Evolutionary conservation across 176 grass and related monocot species (phyloP).

Genomic region (Carex kokanica): DNA sequence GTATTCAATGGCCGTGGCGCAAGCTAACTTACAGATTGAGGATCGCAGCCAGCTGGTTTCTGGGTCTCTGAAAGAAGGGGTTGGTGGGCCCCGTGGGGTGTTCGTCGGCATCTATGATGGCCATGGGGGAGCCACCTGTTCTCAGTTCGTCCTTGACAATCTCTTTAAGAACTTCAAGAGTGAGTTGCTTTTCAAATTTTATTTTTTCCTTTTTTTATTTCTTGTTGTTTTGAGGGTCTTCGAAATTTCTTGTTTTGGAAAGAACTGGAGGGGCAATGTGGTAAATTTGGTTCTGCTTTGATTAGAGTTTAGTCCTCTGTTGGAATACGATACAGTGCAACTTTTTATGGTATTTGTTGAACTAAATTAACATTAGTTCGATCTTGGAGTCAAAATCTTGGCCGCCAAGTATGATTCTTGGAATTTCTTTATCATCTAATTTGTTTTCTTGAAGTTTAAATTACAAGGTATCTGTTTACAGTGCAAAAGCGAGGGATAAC

Average conservation of each 20-base stretch:
- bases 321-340: neutral
- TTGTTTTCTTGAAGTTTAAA: neutral
- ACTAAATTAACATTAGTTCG: too few relatives aligned
- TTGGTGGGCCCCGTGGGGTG: neutral
- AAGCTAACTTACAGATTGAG: slow-evolving; percentile 36
- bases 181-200: neutral
- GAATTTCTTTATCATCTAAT: neutral
- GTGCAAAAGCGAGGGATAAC: too few relatives aligned
- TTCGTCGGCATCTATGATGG: slow-evolving; percentile 45
- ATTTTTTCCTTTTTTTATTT: neutral
- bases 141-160: slow-evolving; percentile 32
- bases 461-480: too few relatives aligned
- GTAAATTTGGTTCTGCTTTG: neutral
- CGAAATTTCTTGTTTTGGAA: neutral
- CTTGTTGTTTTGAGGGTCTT: neutral
- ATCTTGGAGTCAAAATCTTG: neutral
- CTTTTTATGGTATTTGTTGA: too few relatives aligned
- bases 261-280: neutral
- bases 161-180: slow-evolving; percentile 38
- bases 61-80: slow-evolving; percentile 1
- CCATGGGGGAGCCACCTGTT: slow-evolving; percentile 37
- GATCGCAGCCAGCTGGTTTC: slow-evolving; percentile 39
- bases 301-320: neutral
- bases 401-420: neutral
- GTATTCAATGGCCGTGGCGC: slow-evolving; percentile 40